A percentile compares a stretch with the other conserved stretches of the same genome.
Conservation (phyloP, 2,329 filamentous ascomycete genomes). For the Pseudocercospora ulei region DNA sequence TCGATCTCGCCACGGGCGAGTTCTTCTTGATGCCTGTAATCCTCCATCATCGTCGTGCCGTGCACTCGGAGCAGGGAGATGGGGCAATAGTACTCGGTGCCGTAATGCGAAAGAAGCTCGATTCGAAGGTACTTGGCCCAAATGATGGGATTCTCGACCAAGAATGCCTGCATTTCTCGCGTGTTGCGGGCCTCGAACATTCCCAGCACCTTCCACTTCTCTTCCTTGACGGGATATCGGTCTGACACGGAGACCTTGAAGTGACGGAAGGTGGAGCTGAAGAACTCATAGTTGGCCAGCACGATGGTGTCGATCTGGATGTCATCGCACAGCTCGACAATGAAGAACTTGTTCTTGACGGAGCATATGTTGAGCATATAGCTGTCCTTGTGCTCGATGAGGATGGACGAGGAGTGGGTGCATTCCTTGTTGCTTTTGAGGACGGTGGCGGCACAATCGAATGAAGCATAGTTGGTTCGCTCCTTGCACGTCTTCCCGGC, state of each 20-base stretch:
- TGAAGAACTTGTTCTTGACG: slow-evolving; percentile 79
- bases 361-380: slow-evolving; percentile 95
- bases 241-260: slow-evolving; percentile 91
- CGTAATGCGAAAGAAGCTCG: slow-evolving; percentile 87
- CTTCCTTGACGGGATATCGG: slow-evolving; percentile 81
- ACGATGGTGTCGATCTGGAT: slow-evolving; percentile 88
- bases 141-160: slow-evolving; percentile 88
- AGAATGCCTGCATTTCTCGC: slow-evolving; percentile 84
- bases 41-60: slow-evolving; percentile 86
- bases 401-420: slow-evolving; percentile 76
- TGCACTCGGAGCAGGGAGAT: slow-evolving; percentile 84
- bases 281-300: slow-evolving; percentile 98
- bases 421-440: slow-evolving; percentile 79
- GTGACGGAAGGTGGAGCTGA: slow-evolving; percentile 88
- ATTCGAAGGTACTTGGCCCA: slow-evolving; percentile 90
- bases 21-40: slow-evolving; percentile 81
- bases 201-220: slow-evolving; percentile 83
- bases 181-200: slow-evolving; percentile 87
- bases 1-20: slow-evolving; percentile 46
- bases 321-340: slow-evolving; percentile 83
- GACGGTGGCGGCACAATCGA: slow-evolving; percentile 89
- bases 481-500: slow-evolving; percentile 97
- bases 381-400: slow-evolving; percentile 95
- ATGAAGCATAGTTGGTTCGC: slow-evolving; percentile 92
- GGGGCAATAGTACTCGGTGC: slow-evolving; percentile 93